Percentiles rank a stretch among this genome's conserved stretches.
These are phyloP conservation scores for Cordyceps cicadae DNA, from an alignment of 2,329 filamentous ascomycete genomes.

Conservation along the genomic window DNA sequence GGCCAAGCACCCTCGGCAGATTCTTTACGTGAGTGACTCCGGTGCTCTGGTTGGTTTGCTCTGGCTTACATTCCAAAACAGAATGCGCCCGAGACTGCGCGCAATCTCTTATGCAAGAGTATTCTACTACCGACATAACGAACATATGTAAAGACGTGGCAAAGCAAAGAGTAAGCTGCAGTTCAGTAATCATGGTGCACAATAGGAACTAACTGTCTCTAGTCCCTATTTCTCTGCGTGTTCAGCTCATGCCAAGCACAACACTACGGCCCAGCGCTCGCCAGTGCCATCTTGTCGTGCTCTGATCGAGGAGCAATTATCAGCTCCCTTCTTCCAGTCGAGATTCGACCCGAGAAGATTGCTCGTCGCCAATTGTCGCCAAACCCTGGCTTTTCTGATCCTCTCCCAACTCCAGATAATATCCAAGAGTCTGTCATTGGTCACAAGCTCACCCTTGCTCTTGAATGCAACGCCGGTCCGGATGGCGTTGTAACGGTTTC, in stretches of 20 bases:
- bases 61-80: not conserved
- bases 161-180: slow-evolving; percentile 18
- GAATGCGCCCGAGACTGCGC: slow-evolving; percentile 18
- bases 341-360: slow-evolving; percentile 17
- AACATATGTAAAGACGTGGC: slow-evolving; percentile 17
- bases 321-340: slow-evolving; percentile 23
- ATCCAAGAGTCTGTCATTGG: slow-evolving; percentile 14
- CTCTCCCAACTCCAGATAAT: slow-evolving; percentile 7
- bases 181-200: not conserved
- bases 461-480: slow-evolving; percentile 24
- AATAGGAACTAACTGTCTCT: not conserved
- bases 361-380: slow-evolving; percentile 11
- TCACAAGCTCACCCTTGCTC: slow-evolving; percentile 18
- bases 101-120: slow-evolving; percentile 14
- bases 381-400: slow-evolving; percentile 1
- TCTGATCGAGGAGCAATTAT: slow-evolving; percentile 20
- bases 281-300: slow-evolving; percentile 21
- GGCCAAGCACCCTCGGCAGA: slow-evolving; percentile 3
- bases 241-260: slow-evolving; percentile 19
- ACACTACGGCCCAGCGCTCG: slow-evolving; percentile 24
- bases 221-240: slow-evolving; percentile 27
- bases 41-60: too few species aligned
- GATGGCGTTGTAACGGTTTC: slow-evolving; percentile 26
- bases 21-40: not conserved
- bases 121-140: slow-evolving; percentile 13